Conservation (phyloP, 805 yeast genomes). For the Candida railenensis region DNA sequence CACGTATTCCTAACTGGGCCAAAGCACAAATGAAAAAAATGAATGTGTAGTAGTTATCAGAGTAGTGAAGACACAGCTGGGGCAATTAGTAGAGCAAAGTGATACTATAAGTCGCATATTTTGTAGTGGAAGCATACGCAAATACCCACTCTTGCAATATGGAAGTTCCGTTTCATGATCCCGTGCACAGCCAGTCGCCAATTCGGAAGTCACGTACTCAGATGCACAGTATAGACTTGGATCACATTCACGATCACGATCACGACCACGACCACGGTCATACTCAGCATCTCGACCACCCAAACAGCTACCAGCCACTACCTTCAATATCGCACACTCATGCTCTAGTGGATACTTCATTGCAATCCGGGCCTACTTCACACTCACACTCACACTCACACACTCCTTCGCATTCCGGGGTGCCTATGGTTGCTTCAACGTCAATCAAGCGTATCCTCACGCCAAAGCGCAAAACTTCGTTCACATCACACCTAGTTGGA, state of each 20-base stretch:
- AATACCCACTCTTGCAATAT: not conserved
- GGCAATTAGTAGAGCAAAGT: no score
- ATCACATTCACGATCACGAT: conserved; percentile 3
- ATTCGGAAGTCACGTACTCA: not conserved
- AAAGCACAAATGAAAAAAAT: no score
- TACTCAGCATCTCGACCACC: not conserved
- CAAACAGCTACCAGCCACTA: not conserved
- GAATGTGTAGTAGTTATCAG: no score
- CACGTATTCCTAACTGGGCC: no score
- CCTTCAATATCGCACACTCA: not conserved
- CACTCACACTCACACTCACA: conserved; percentile 7
- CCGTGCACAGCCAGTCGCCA: conserved; percentile 5
- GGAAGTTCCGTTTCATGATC: not conserved
- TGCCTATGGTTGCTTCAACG: not conserved
- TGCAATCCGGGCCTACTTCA: not conserved
- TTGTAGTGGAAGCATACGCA: not conserved
- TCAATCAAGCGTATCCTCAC: conserved; percentile 1
- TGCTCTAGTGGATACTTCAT: not conserved
- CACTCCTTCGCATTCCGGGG: not conserved
- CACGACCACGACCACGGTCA: conserved; percentile 5
- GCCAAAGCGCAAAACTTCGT: not conserved
- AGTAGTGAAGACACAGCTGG: no score
- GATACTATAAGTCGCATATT: no score
- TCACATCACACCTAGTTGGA: conserved; percentile 13
- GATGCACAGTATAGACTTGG: not conserved